A percentile compares a stretch with the other conserved stretches of the same genome.
Conservation (phyloP, 306 rosid genomes). For the Canavalia ensiformis region DNA sequence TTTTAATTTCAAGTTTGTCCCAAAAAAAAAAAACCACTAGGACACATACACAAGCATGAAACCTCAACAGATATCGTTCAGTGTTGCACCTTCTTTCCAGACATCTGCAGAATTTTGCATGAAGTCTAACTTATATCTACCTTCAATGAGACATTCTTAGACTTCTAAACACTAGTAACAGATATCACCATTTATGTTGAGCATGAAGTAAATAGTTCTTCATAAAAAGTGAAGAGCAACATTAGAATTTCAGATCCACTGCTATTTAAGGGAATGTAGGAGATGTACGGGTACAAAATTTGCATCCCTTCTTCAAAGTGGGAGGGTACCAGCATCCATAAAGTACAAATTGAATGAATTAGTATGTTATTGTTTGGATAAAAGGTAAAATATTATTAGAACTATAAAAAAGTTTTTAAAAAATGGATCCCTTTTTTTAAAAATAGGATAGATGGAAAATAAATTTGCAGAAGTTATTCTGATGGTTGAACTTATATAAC, state of each 20-base stretch:
- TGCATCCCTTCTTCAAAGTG: slow-evolving; percentile 16
- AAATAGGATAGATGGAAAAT: slow-evolving; percentile 11
- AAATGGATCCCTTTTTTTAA: slow-evolving; percentile 7
- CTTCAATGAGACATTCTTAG: slow-evolving; percentile 34
- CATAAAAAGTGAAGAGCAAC: slow-evolving; percentile 26
- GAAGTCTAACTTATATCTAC: slow-evolving; percentile 17
- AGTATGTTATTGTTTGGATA: neutral
- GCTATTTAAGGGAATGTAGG: slow-evolving; percentile 19
- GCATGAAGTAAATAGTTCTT: slow-evolving; percentile 19
- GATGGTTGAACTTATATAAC: slow-evolving; percentile 8
- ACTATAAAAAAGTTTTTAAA: neutral
- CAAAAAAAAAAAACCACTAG: slow-evolving; percentile 4
- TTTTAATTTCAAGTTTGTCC: slow-evolving; percentile 23
- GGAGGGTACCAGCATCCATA: slow-evolving; percentile 8
- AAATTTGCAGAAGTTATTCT: neutral
- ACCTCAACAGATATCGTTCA: slow-evolving; percentile 14
- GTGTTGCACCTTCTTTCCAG: neutral
- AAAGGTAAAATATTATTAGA: slow-evolving; percentile 10
- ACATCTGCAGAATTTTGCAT: slow-evolving; percentile 17
- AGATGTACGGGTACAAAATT: neutral
- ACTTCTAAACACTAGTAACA: neutral
- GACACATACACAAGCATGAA: slow-evolving; percentile 9
- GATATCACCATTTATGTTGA: slow-evolving; percentile 18
- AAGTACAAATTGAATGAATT: slow-evolving; percentile 26
- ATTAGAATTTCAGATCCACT: slow-evolving; percentile 21